These are phyloP conservation scores for Thecaphora thlaspeos DNA, from an alignment of 1,284 basidiomycete species.

Conservation along the genomic window DNA sequence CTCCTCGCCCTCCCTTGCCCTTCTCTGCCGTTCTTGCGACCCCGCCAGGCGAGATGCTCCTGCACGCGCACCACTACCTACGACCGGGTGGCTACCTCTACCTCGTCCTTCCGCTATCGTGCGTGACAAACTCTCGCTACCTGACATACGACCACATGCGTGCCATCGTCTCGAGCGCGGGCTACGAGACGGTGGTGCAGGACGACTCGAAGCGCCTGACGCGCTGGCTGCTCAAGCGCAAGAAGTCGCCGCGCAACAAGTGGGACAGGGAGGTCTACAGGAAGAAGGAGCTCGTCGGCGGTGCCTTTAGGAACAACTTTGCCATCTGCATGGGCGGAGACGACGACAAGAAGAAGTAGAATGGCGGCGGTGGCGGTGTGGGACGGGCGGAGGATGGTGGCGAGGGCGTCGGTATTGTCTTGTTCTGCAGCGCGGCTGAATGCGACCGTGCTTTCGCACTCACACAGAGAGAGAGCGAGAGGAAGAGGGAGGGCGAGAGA, in stretches of 20 bases:
- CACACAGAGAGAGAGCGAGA: too few species aligned
- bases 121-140: conserved; percentile 58
- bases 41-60: conserved; percentile 41
- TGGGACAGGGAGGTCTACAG: conserved; percentile 48
- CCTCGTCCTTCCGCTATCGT: conserved; percentile 59
- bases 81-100: conserved; percentile 54
- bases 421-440: too few species aligned
- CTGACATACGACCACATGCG: conserved; percentile 54
- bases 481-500: too few species aligned
- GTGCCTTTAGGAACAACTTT: conserved; percentile 55
- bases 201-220: conserved; percentile 58
- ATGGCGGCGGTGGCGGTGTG: too few species aligned
- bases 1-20: too few species aligned
- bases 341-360: too few species aligned
- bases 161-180: conserved; percentile 52
- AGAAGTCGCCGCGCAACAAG: conserved; percentile 5
- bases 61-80: conserved; percentile 50
- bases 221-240: conserved; percentile 56
- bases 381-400: too few species aligned
- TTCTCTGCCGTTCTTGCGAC: background rate
- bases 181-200: conserved; percentile 55
- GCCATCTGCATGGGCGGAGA: conserved; percentile 17
- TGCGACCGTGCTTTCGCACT: too few species aligned
- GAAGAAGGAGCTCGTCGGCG: conserved; percentile 45
- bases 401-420: too few species aligned